Evolutionary conservation across 805 yeast species (phyloP), one percentile per base, ranked within the genome.

Genomic region (Kazachstania kunashirensis): DNA sequence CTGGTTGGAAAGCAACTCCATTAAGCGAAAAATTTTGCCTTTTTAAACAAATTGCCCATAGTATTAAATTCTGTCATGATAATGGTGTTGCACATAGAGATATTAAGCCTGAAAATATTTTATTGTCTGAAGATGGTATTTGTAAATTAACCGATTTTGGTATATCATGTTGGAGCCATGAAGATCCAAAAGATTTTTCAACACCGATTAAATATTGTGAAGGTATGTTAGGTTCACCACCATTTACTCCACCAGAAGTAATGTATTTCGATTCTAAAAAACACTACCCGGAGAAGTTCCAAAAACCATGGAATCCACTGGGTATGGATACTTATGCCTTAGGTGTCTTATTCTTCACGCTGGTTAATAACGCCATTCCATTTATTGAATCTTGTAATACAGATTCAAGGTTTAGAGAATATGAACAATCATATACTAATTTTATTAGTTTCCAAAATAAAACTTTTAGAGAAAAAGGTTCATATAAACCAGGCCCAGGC

Each of bases 221-320:
- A 31, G 62, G 74, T 2, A 70, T 71, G 56, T 79, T 80, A 30
- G 92, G 94, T 3, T 79, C 88, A 1, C 85, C 92, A 6, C 92
- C 92, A 1, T 82, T 79, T 53, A 74, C 80, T 11, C 77, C 89
- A 8, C 92, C 94, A 1, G 92, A 82, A 57, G 83, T 80, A 13
- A 70, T 75, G 71, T 56, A 61, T 24, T 69, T 62, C 19, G 59
- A 54, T 38, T 37, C 53, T 5, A 49, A 57, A 38, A 50, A 54
- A 39, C 44, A 44, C 33, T 46, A 50, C 63, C 62, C 56, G 47
- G 64, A 50, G 53, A 40, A 47, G 33, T 41, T 36, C 32, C 53
- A 48, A 25, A 52, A 53, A 21, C 59, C 71, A 6, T 77, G 77
- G 58, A 73, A 79, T 50, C 81, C 85, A 1, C 75, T 75, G 48